phyloP scores from a whole-genome alignment of 495 filamentous ascomycete genomes.

The Emericellopsis terricola region DNA sequence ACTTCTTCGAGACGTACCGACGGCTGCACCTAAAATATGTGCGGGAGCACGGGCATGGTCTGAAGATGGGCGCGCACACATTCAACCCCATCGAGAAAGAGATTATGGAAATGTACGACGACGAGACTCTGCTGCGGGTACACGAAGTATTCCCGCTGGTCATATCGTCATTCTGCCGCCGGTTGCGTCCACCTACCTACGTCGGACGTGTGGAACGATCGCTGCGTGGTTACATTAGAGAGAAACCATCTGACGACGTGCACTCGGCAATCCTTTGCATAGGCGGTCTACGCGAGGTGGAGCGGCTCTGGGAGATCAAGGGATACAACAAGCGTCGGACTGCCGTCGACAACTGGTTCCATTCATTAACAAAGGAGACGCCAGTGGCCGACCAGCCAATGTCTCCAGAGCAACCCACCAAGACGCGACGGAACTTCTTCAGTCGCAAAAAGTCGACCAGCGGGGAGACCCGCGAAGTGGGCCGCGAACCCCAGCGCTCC shows the following conservation, averaged over 20 bases:
- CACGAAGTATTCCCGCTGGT: slow-evolving; percentile 37
- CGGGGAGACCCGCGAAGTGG: slow-evolving; percentile 5
- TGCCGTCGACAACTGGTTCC: slow-evolving; percentile 35
- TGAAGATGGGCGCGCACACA: slow-evolving; percentile 20
- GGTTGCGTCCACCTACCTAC: slow-evolving; percentile 36
- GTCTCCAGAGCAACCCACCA: slow-evolving; percentile 18
- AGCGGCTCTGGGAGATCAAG: slow-evolving; percentile 38
- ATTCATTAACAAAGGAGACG: slow-evolving; percentile 21
- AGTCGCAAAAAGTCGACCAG: slow-evolving; percentile 26
- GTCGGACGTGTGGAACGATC: slow-evolving; percentile 35
- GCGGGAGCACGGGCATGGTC: slow-evolving; percentile 20
- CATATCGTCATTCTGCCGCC: slow-evolving; percentile 34
- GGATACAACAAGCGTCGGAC: slow-evolving; percentile 34
- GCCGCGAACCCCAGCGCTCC: slow-evolving; percentile 3
- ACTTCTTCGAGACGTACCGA: slow-evolving; percentile 41
- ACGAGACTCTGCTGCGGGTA: slow-evolving; percentile 32
- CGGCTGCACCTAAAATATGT: slow-evolving; percentile 34
- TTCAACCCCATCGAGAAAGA: slow-evolving; percentile 33
- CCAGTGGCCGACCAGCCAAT: too few relatives aligned
- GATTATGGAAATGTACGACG: slow-evolving; percentile 38
- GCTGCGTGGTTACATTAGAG: slow-evolving; percentile 35
- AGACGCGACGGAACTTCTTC: slow-evolving; percentile 26
- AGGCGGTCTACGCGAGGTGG: slow-evolving; percentile 34
- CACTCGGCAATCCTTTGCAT: slow-evolving; percentile 34
- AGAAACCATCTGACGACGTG: slow-evolving; percentile 34